Evolutionary conservation across 192 early-diverging fungal genomes (phyloP).

Genomic region (Mortierella alpina): DNA sequence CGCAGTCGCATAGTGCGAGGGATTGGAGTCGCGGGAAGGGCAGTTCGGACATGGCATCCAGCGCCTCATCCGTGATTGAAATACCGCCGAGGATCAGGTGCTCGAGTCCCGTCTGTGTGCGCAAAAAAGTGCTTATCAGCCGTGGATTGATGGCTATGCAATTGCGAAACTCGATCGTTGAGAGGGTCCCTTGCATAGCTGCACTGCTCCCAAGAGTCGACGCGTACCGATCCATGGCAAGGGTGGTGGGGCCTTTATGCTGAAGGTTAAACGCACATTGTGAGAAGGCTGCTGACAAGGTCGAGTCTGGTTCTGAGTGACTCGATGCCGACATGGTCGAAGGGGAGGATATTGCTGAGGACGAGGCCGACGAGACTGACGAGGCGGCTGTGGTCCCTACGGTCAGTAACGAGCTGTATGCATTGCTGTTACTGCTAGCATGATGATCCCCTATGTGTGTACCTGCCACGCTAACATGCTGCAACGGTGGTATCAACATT

Average conservation of each 20-base stretch:
- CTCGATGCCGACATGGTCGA: conserved; percentile 18
- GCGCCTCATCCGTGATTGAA: conserved; percentile 39
- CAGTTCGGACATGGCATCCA: conserved; percentile 20
- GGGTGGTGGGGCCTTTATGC: background rate
- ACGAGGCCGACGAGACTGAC: conserved; percentile 18
- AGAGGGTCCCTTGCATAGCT: background rate
- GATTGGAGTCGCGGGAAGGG: conserved; percentile 8
- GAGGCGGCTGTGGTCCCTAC: background rate
- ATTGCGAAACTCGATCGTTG: conserved; percentile 31
- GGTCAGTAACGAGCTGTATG: background rate
- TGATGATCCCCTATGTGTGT: no score
- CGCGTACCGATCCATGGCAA: conserved; percentile 24
- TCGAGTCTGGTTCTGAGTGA: conserved; percentile 13
- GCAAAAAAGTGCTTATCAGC: conserved; percentile 11
- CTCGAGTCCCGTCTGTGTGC: conserved; percentile 19
- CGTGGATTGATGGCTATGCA: conserved; percentile 21
- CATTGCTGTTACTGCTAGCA: background rate
- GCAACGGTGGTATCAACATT: background rate
- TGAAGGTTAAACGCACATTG: background rate
- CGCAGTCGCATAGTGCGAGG: conserved; percentile 18
- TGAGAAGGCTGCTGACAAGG: background rate
- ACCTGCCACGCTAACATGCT: no score
- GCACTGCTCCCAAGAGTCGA: background rate
- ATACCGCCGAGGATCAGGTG: conserved; percentile 25
- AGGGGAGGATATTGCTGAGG: conserved; percentile 20